These are phyloP conservation scores for Cytidiella melzeri DNA, from an alignment of 768 basidiomycete species.

Conservation along the genomic window DNA sequence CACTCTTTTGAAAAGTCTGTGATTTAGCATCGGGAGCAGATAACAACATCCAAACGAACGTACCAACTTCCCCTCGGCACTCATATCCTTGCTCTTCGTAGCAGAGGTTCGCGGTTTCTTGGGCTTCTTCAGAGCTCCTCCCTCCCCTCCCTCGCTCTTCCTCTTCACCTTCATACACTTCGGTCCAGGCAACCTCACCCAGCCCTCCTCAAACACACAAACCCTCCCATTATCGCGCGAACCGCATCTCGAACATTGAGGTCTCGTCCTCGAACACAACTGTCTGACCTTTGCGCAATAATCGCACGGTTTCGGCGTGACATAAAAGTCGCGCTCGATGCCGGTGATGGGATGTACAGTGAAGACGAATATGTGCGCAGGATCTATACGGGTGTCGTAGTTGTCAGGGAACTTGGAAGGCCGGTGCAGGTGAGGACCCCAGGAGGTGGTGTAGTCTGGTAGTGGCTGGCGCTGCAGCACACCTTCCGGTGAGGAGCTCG, in stretches of 20 bases:
- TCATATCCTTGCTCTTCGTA: too few relatives aligned
- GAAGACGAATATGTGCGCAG: constrained; percentile 12
- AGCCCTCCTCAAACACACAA: constrained; percentile 7
- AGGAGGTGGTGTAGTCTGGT: constrained; percentile 7
- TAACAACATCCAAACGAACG: too few relatives aligned
- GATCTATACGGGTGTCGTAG: constrained; percentile 13
- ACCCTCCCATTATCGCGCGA: constrained; percentile 5
- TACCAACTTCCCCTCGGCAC: too few relatives aligned
- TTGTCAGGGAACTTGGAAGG: constrained; percentile 5
- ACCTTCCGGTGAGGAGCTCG: too few relatives aligned
- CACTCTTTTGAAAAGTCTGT: too few relatives aligned
- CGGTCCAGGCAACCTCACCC: constrained; percentile 7
- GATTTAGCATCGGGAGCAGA: too few relatives aligned
- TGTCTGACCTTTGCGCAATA: constrained; percentile 8
- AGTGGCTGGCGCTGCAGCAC: too few relatives aligned
- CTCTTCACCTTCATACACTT: constrained; percentile 10
- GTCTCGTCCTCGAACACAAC: constrained; percentile 11
- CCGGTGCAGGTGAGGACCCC: constrained; percentile 9
- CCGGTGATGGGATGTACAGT: constrained; percentile 8
- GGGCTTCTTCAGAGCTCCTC: too few relatives aligned
- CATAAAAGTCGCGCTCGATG: constrained; percentile 6
- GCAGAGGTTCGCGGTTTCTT: too few relatives aligned
- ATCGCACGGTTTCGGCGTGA: constrained; percentile 11
- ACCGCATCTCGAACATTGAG: constrained; percentile 4
- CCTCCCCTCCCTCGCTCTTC: too few relatives aligned